Evolutionary conservation across 2,329 filamentous ascomycete genomes (phyloP), one percentile per base, ranked within the genome.

Genomic region (Tolypocladium tropicale): DNA sequence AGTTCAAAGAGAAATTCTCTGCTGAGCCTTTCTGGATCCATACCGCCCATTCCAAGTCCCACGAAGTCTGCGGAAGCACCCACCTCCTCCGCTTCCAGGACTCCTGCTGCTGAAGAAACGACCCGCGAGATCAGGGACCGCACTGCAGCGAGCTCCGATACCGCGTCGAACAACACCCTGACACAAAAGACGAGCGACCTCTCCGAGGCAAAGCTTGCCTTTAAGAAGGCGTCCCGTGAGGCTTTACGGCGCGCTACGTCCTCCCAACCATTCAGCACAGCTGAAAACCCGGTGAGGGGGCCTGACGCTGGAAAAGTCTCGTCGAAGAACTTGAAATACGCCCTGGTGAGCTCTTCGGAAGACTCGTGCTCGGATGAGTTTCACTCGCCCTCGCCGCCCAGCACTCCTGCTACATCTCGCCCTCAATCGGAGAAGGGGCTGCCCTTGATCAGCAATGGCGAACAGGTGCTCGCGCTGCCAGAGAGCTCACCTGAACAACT

Each of bases 391-490:
- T 71, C 71, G 1, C 61, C 61, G 9, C 63, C 68, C 21, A 72
- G 71, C 55, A 76, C 74, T 5, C 74, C 73, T 0, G 67, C 72
- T 54, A 72, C 70, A 0, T 74, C 73, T 1, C 68, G 72, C 14
- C 71, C 74, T 0, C 69, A 74, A 52, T 76, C 73, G 1, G 72
- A 73, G 54, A 70, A 67, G 59, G 67, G 65, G 1, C 57, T 69
- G 21, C 62, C 65, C 0, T 62, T 64, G 4, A 53, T 55, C 2
- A 57, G 39, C 41, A 48, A 53, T 51, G 53, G 56, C 53, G 57
- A 57, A 16, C 43, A 54, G 36, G 46, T 54, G n/a, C 30, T 55
- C 25, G 50, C n/a, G 14, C 36, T 25, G 5, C 53, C 55, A 12
- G 25, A 51, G 12, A 54, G 37, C 16, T 53, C 46, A 23, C 51